phyloP scores from a whole-genome alignment of 768 basidiomycete species.

The Tulasnella sp. region DNA sequence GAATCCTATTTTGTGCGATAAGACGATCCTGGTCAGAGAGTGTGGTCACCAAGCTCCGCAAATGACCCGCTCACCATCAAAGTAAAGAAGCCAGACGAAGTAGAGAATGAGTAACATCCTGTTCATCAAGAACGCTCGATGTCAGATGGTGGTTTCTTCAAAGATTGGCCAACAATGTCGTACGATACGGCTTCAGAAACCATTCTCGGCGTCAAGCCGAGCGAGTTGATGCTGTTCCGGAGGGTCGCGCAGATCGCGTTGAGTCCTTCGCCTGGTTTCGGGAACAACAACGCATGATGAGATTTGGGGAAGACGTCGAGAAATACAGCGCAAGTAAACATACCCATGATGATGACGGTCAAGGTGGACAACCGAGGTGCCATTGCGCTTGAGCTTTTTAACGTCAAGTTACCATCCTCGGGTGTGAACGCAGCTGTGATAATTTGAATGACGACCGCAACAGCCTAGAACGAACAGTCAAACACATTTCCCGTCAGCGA shows the following conservation, averaged over 20 bases:
- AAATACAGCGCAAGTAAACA: background rate
- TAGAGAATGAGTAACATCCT: conserved; percentile 15
- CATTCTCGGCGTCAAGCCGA: background rate
- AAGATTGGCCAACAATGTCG: background rate
- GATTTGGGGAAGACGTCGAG: background rate
- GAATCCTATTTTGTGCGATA: background rate
- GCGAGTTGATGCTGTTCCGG: background rate
- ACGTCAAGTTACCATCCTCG: background rate
- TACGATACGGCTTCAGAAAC: background rate
- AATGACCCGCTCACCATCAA: background rate
- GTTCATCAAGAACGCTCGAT: background rate
- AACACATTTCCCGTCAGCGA: background rate
- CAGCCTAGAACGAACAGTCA: background rate
- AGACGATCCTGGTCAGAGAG: background rate
- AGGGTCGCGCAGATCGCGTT: conserved; percentile 9
- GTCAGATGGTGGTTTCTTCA: no score
- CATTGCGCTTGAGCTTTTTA: background rate
- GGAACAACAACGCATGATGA: background rate
- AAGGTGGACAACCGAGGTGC: background rate
- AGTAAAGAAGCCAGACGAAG: conserved; percentile 12
- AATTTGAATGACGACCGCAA: background rate
- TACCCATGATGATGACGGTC: conserved; percentile 14
- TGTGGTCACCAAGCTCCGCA: no score
- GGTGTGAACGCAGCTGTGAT: conserved; percentile 2
- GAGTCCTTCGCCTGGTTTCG: background rate